Conservation (phyloP, 1,284 basidiomycete genomes). For the Irpex lacteus region DNA sequence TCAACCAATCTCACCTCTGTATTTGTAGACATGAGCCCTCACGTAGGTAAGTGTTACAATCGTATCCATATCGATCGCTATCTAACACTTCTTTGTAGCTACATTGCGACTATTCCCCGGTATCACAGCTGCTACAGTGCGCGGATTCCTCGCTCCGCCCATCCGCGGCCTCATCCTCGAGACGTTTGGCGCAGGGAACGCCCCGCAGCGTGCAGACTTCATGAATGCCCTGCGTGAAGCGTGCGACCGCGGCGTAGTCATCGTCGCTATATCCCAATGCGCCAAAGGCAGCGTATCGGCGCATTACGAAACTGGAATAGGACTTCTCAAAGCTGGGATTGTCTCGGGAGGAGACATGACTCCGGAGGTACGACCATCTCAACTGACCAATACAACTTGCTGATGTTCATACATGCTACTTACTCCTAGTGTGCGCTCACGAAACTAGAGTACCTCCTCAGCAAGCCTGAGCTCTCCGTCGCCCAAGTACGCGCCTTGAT, state of each 20-base stretch:
- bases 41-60: conserved; percentile 59
- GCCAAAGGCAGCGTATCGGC: conserved; percentile 78
- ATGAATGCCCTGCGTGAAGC: conserved; percentile 74
- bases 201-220: conserved; percentile 70
- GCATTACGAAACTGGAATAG: conserved; percentile 80
- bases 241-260: conserved; percentile 78
- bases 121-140: conserved; percentile 69
- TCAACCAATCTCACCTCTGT: conserved; percentile 8
- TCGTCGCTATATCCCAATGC: conserved; percentile 92
- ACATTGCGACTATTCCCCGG: conserved; percentile 86
- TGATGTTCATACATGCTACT: not conserved
- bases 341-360: conserved; percentile 90
- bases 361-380: conserved; percentile 62
- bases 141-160: conserved; percentile 70
- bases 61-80: not conserved
- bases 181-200: conserved; percentile 88
- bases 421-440: conserved; percentile 73
- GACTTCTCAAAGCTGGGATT: conserved; percentile 70
- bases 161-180: conserved; percentile 82
- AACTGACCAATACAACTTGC: not conserved
- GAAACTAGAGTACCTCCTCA: conserved; percentile 86
- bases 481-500: conserved; percentile 77
- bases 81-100: conserved; percentile 36
- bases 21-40: conserved; percentile 65
- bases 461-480: conserved; percentile 73